Base-by-base conservation (phyloP, 1,284 basidiomycete species). In the Psilocybe mexicana region DNA sequence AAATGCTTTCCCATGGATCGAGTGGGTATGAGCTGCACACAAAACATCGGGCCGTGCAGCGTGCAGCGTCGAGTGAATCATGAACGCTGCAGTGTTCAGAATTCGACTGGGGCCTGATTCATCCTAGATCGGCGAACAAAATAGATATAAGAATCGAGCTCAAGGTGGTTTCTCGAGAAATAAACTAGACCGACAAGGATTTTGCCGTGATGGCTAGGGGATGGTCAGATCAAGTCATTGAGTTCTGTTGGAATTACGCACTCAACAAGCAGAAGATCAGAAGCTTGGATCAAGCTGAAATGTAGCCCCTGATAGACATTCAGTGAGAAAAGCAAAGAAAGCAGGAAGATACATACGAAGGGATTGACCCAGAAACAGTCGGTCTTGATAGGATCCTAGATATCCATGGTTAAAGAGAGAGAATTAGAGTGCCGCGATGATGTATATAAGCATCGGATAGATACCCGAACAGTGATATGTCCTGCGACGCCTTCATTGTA, bases 11-110 rank as follows among this genome's bases (percentile, higher is more conserved):
- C 85, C 87, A 66, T 83, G 76, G 26, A 82, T 71, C 3, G 81
- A 82, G 69, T 89, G 86, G 18, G 81, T 82, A 69, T 88, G 87
- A 4, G 85, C 86, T 3, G 84, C 85, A 42, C 85, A 85, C 36
- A 82, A 65, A 18, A 87, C 77, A 64, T 88, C 86, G 0, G 84
- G 83, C 24, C 85, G 80, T n/a, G 81, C 79, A 12, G 74, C 73
- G 66, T 86, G 85, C 51, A 87, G 78, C 2, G 83, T 79, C 26
- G 80, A 79, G 52, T 69, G 68, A 35, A 71, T 70, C 81, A 78
- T 79, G 63, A 77, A 83, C 1, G 81, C 81, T 4, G 80, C 75
- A 28, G 70, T 75, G 64, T 80, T 82, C 57, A 81, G 72, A 14
- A 75, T 64, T 38, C 70, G 69, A 43, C 69, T 65, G 6, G 75